Base-by-base conservation (phyloP, 441 rosid genomes). In the Erodium trifolium region DNA sequence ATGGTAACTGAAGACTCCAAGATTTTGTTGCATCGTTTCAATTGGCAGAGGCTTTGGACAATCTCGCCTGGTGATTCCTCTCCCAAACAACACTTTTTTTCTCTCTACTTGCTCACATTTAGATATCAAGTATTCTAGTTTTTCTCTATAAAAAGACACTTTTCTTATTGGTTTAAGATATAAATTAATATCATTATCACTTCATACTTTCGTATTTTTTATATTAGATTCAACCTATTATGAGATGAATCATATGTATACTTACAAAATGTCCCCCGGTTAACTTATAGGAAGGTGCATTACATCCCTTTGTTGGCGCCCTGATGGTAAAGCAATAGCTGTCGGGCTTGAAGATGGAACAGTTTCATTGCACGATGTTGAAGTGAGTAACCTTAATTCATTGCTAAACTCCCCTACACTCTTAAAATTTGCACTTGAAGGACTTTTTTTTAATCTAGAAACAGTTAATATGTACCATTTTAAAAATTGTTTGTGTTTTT, bases 21-120 rank as follows among this genome's bases (percentile, higher is more conserved):
- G 82, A 80, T 88, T 76, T 65, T 88, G 78, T 87, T 90, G 65
- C 97, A 86, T 68, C 90, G 98, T 0, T 90, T 93, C 81, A 93
- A 93, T 78, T 88, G 97, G 94, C 98, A 86, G 84, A 79, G 98
- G 71, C 76, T 93, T 17, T 88, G 98, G 98, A 85, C 88, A 23
- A 71, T 86, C 73, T 82, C 91, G 2, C 94, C 90, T 0, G 97
- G 97, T 90, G 72, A 70, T n/a, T 23, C 17, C 60, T 65, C 63
- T 66, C 53, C 62, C 31, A 47, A 39, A 39, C 11, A 39, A 39
- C 45, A 23, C 2, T 23, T 23, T 23, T 23, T 23, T 23, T 23
- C 27, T 23, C 27, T 23, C 27, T 23, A 23, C 27, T 23, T 23
- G 27, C 27, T 23, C 27, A 23, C 2, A 23, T 0, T 23, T 23